Percentiles rank a stretch among this genome's conserved stretches.
phyloP scores from a whole-genome alignment of 345 rosid species.

The Erucastrum elatum region DNA sequence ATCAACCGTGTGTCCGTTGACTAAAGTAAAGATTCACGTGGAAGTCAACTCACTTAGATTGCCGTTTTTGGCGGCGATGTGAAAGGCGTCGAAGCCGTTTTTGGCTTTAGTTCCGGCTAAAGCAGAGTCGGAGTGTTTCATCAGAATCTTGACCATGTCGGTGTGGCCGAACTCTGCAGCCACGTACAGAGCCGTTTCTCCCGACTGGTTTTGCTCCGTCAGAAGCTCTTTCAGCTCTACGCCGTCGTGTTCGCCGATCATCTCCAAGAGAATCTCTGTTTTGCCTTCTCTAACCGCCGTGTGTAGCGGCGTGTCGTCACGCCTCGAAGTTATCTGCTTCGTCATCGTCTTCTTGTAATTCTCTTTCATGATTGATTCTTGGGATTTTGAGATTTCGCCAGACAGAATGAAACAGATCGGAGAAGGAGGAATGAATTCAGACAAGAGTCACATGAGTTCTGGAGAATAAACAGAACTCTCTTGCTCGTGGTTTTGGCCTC shows the following conservation, averaged over 20 bases:
- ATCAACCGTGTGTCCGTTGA: neutral
- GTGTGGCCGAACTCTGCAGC: conserved; percentile 72
- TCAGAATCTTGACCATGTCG: conserved; percentile 65
- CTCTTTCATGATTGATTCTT: conserved; percentile 23
- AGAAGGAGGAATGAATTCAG: conserved; percentile 7
- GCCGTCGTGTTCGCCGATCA: conserved; percentile 44
- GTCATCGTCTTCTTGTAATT: conserved; percentile 52
- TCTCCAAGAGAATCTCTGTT: conserved; percentile 50
- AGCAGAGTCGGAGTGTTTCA: conserved; percentile 53
- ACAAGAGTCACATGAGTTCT: conserved; percentile 34
- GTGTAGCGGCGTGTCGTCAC: conserved; percentile 72
- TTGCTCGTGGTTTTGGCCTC: conserved; percentile 30
- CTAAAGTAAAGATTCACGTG: neutral
- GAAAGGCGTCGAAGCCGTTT: conserved; percentile 87
- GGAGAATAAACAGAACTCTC: conserved; percentile 18
- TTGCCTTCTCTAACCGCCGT: conserved; percentile 64
- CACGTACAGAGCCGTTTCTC: conserved; percentile 83
- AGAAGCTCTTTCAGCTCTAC: conserved; percentile 52
- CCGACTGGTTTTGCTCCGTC: conserved; percentile 72
- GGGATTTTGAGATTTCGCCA: neutral
- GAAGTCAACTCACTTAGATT: conserved; percentile 53
- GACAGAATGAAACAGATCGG: conserved; percentile 8
- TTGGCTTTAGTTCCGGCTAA: conserved; percentile 70
- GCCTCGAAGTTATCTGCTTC: conserved; percentile 70
- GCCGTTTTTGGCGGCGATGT: conserved; percentile 88